phyloP scores from a whole-genome alignment of 2,329 filamentous ascomycete species.

The Leptoxyphium fumago region DNA sequence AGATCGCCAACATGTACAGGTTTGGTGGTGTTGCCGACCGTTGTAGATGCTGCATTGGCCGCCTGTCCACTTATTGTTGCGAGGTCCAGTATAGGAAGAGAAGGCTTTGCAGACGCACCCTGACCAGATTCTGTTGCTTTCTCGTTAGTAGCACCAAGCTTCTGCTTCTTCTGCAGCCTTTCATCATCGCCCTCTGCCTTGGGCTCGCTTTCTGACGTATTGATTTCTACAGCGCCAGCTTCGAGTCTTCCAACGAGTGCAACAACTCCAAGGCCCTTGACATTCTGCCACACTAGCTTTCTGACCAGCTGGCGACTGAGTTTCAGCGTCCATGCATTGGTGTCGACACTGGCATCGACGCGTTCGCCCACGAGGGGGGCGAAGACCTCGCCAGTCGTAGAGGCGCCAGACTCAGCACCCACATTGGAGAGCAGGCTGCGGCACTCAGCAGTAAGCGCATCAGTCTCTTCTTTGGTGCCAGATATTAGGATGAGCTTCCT shows the following conservation, averaged over 20 bases:
- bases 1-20: constrained; percentile 91
- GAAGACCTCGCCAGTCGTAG: constrained; percentile 48
- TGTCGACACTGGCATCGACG: constrained; percentile 89
- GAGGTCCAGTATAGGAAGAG: constrained; percentile 42
- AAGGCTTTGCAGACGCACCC: constrained; percentile 19
- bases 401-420: constrained; percentile 22
- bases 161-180: constrained; percentile 36
- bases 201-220: constrained; percentile 24
- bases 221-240: constrained; percentile 28
- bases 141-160: constrained; percentile 26
- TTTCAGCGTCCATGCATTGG: constrained; percentile 92
- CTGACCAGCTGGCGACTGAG: constrained; percentile 73
- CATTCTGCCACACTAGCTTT: constrained; percentile 86
- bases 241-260: constrained; percentile 69
- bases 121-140: constrained; percentile 31
- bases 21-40: constrained; percentile 43
- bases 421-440: constrained; percentile 45
- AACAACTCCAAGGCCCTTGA: constrained; percentile 77
- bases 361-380: constrained; percentile 59
- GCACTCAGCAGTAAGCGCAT: constrained; percentile 64
- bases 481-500: constrained; percentile 88
- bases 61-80: constrained; percentile 49
- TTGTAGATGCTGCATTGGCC: constrained; percentile 33
- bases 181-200: constrained; percentile 21
- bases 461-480: constrained; percentile 65